Conservation (phyloP, 148 eudicot species). For the Rhododendron ferrugineum region DNA sequence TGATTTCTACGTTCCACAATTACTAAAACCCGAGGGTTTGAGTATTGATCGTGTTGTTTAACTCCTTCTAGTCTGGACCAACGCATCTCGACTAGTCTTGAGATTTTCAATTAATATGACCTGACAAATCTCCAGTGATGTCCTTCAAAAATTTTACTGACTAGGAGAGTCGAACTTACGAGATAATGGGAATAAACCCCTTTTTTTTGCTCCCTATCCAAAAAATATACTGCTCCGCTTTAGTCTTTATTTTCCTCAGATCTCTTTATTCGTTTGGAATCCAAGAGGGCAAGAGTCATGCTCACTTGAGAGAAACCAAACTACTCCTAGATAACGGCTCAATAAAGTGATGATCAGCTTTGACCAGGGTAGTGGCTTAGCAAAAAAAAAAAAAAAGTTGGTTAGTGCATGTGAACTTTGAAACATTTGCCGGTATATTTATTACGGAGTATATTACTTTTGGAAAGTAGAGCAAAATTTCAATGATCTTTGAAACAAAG, state of each 20-base stretch:
- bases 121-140: too few species aligned
- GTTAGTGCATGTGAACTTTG: neutral
- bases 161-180: too few species aligned
- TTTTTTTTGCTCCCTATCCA: neutral
- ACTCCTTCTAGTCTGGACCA: too few species aligned
- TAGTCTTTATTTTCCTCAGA: too few species aligned
- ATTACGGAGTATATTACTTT: neutral
- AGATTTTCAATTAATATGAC: too few species aligned
- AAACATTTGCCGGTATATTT: neutral
- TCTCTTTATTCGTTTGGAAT: neutral
- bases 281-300: neutral
- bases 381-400: neutral
- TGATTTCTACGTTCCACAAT: too few species aligned
- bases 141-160: too few species aligned
- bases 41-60: too few species aligned
- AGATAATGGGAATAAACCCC: too few species aligned
- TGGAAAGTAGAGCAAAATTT: neutral
- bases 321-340: neutral
- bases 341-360: neutral
- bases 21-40: too few species aligned
- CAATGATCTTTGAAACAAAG: neutral
- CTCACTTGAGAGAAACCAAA: neutral
- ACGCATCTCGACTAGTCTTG: too few species aligned
- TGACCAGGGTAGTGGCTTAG: neutral
- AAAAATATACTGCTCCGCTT: too few species aligned